Base-by-base conservation (phyloP, 768 basidiomycete species). In the Mycena rosella region DNA sequence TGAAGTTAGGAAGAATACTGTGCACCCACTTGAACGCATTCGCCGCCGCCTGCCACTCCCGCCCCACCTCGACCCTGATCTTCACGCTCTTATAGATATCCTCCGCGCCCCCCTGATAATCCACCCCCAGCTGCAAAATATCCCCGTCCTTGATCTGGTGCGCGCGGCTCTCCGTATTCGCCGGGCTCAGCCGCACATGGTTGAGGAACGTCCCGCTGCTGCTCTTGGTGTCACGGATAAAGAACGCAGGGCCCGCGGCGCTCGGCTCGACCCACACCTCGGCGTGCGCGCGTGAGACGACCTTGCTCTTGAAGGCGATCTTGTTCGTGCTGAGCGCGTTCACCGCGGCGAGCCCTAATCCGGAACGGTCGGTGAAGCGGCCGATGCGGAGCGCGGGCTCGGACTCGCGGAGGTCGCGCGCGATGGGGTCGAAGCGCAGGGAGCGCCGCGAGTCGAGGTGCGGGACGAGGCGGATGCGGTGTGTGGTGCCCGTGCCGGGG, bases 71-170 rank as follows among this genome's bases (percentile, higher is more conserved):
- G 56, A 98, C 84, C 71, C 94, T 87, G 77, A 99, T 98, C 87
- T 97, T 98, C 65, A 99, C 95, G 65, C 93, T 95, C 81, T 98
- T 93, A 79, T 97, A 98, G 58, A 97, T 96, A 78, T 98, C 96
- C 82, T 98, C 96, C 9, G 94, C 89, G 0, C 97, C 97, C 8
- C 97, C 97, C 78, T 98, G 96, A 80, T 98, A 99, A 77, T 99
- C 96, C 29, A 61, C 96, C 5, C 48, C 48, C 0, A 98, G 88
- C 80, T 99, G 97, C n/a, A 99, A 80, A 27, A 98, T 87, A 81
- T 99, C 96, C 0, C 97, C 97, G 67, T 98, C 96, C 80, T 93
- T 95, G 73, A 98, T 84, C 69, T 87, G 88, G 65, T 85, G 90
- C 0, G 95, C 88, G 42, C 89, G 82, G 6, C 90, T 92, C 77